Percentiles rank a stretch among this genome's conserved stretches.
Conservation (phyloP, 306 rosid species). For the Cucumis cinereus region DNA sequence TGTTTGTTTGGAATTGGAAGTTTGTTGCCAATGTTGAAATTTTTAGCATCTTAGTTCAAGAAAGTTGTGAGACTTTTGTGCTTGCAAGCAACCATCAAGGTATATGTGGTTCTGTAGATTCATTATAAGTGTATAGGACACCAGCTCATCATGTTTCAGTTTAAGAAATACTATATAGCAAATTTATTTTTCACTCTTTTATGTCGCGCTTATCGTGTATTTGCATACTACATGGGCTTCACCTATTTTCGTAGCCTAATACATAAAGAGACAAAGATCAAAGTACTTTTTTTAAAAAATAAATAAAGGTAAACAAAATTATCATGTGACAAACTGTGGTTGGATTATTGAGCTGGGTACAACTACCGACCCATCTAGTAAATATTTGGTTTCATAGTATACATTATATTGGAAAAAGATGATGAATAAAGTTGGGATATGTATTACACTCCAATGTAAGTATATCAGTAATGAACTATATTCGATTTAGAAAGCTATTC, state of each 20-base stretch:
- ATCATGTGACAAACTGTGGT: too few relatives aligned
- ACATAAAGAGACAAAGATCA: too few relatives aligned
- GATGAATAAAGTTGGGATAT: not conserved
- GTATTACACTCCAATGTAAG: not conserved
- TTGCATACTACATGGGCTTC: too few relatives aligned
- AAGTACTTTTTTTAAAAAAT: too few relatives aligned
- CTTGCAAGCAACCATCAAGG: not conserved
- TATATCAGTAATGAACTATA: not conserved
- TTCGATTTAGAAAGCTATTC: not conserved
- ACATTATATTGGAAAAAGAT: not conserved
- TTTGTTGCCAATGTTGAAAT: not conserved
- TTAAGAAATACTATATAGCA: not conserved
- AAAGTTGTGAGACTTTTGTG: not conserved
- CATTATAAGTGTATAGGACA: not conserved
- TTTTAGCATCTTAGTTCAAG: not conserved
- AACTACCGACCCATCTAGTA: too few relatives aligned
- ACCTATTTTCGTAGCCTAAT: too few relatives aligned
- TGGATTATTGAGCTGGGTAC: too few relatives aligned
- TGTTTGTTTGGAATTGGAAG: not conserved
- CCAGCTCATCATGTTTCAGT: not conserved
- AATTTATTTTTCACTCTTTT: too few relatives aligned
- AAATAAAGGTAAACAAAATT: too few relatives aligned
- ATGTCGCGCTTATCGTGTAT: too few relatives aligned
- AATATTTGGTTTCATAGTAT: too few relatives aligned
- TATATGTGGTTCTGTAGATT: not conserved